Conservation (phyloP, 2,329 filamentous ascomycete genomes). For the Sclerotinia borealis region DNA sequence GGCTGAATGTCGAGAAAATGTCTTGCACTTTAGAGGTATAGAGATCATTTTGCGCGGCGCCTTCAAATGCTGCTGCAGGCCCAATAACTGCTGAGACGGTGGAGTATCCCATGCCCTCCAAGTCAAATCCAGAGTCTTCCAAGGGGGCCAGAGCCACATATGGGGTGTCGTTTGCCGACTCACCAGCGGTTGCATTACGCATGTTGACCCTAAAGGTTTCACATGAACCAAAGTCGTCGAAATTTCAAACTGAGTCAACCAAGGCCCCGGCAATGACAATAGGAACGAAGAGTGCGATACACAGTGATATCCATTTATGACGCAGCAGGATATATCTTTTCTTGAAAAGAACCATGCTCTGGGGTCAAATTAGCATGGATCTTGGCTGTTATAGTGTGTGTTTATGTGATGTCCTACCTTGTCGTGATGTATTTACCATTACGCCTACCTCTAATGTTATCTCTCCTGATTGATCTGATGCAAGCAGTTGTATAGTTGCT, state of each 20-base stretch:
- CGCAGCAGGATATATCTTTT: background rate
- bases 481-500: too few species aligned
- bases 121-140: background rate
- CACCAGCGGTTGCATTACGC: background rate
- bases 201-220: background rate
- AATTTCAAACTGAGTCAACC: slow-evolving; percentile 35
- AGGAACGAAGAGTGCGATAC: background rate
- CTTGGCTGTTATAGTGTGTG: too few species aligned
- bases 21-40: slow-evolving; percentile 4
- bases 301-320: background rate
- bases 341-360: background rate
- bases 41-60: slow-evolving; percentile 18
- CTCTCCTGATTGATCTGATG: too few species aligned
- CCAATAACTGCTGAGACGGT: slow-evolving; percentile 16
- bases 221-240: background rate
- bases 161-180: too few species aligned
- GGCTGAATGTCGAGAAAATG: background rate
- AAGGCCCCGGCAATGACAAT: slow-evolving; percentile 44
- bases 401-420: too few species aligned
- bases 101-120: background rate
- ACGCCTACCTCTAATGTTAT: too few species aligned
- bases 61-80: slow-evolving; percentile 21
- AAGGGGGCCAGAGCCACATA: slow-evolving; percentile 15
- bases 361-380: too few species aligned
- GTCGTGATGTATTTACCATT: too few species aligned